These are phyloP conservation scores for Westerdykella ornata DNA, from an alignment of 2,329 filamentous ascomycete species.

Conservation along the genomic window DNA sequence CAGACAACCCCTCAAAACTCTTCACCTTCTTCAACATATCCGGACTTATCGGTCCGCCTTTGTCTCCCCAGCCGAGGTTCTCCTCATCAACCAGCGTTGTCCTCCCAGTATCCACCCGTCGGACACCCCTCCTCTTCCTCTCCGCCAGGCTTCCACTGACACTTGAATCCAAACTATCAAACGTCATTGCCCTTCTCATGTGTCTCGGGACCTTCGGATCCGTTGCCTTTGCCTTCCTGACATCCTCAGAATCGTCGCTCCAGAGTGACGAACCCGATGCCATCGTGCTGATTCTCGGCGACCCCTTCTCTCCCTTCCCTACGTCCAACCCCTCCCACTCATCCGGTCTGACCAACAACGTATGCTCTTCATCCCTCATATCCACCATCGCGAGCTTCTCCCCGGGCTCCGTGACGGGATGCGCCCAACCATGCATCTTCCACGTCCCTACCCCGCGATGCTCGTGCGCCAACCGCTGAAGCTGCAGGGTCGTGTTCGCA, in stretches of 20 bases:
- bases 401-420: conserved; percentile 5
- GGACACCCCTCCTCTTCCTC: conserved; percentile 18
- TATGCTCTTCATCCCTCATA: conserved; percentile 2
- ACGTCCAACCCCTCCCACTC: conserved; percentile 1
- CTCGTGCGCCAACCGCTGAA: conserved; percentile 19
- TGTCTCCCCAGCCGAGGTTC: background rate
- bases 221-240: no score
- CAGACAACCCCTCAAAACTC: background rate
- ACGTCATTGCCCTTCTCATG: conserved; percentile 4
- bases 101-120: conserved; percentile 31
- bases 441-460: conserved; percentile 6
- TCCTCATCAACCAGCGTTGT: conserved; percentile 3
- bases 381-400: conserved; percentile 8
- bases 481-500: conserved; percentile 13
- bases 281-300: no score
- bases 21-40: background rate
- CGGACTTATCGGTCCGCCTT: background rate
- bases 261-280: no score
- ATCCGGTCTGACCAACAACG: conserved; percentile 1
- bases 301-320: no score
- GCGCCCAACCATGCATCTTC: conserved; percentile 1
- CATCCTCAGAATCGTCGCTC: no score
- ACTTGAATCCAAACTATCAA: background rate
- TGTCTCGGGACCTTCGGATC: no score
- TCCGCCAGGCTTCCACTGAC: background rate